Evolutionary conservation across 169 alveolate species (phyloP), one percentile per base, ranked within the genome.

Genomic region (Blepharisma undulans): DNA sequence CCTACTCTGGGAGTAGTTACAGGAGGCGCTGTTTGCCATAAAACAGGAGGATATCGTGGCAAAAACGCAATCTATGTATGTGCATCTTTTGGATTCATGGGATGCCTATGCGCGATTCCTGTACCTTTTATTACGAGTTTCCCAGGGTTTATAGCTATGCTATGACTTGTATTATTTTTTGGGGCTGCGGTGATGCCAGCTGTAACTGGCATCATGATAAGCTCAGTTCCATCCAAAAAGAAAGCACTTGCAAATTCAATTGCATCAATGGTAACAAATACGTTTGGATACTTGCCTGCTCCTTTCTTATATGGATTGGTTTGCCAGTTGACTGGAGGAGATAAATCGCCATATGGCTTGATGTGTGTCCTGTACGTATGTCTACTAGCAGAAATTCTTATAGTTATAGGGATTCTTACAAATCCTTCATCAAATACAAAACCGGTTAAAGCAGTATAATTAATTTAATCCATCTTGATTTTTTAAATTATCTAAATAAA

Each of bases 111-210:
- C 29, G 97, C 96, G 2, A 84, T 94, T 74, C 95, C 96, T 71
- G 82, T 93, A 12, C 96, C 96, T 12, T 88, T 94, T 78, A 25
- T 93, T 34, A 84, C 92, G 76, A 30, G 76, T 66, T 84, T 89
- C 36, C 33, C 71, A 18, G 14, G 91, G 78, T 89, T 94, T 72
- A 92, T 93, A n/a, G 61, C 88, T 18, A 91, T 90, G 76, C 76
- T 93, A 84, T 96, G 98, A 97, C 60, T 94, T 30, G 84, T 94
- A 36, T 91, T 96, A 61, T 96, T 94, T 87, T 92, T 94, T 85
- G 98, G 98, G 30, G 98, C 97, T 1, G 80, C 93, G 80, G 93
- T 94, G 22, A 92, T 95, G 84, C 98, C 98, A 7, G 90, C 96
- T 4, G 74, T 92, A 82, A 94, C 96, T 19, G 98, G 98, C 25